Percentiles rank a stretch among this genome's conserved stretches.
phyloP scores from a whole-genome alignment of 129 eudicot genomes.

The Tagetes erecta region DNA sequence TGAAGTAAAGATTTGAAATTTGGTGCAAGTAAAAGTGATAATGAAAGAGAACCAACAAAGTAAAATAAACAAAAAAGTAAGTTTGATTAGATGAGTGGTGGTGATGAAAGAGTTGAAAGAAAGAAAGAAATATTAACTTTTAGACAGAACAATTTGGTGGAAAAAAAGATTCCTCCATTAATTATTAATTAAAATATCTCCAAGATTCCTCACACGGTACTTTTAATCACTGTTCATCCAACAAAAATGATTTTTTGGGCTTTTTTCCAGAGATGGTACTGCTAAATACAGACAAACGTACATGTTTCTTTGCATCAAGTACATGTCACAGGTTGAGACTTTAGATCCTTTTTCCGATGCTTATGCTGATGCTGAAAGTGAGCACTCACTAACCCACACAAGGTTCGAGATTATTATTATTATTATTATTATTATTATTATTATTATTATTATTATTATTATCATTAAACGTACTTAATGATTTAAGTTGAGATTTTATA shows the following conservation, averaged over 20 bases:
- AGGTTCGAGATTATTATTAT: neutral
- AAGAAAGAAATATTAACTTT: constrained; percentile 28
- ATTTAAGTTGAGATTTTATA: neutral
- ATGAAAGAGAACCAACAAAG: constrained; percentile 38
- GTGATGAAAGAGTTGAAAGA: constrained; percentile 21
- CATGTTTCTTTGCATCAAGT: constrained; percentile 11
- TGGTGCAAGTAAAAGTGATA: constrained; percentile 36
- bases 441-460: too few relatives aligned
- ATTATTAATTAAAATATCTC: constrained; percentile 18
- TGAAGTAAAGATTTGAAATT: constrained; percentile 30
- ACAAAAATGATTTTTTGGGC: neutral
- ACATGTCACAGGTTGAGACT: constrained; percentile 26
- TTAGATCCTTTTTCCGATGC: neutral
- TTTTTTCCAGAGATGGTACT: constrained; percentile 13
- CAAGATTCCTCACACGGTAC: constrained; percentile 34
- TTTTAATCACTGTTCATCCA: constrained; percentile 30
- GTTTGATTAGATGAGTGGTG: constrained; percentile 36
- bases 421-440: neutral
- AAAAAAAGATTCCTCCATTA: constrained; percentile 35
- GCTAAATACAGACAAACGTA: constrained; percentile 2
- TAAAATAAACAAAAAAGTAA: neutral
- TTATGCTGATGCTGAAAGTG: constrained; percentile 36
- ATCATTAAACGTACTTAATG: too few relatives aligned
- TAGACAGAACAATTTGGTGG: constrained; percentile 31
- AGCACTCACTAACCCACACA: constrained; percentile 26